A percentile compares a stretch with the other conserved stretches of the same genome.
Conservation (phyloP, 2,329 filamentous ascomycete species). For the Pseudogymnoascus sp. region DNA sequence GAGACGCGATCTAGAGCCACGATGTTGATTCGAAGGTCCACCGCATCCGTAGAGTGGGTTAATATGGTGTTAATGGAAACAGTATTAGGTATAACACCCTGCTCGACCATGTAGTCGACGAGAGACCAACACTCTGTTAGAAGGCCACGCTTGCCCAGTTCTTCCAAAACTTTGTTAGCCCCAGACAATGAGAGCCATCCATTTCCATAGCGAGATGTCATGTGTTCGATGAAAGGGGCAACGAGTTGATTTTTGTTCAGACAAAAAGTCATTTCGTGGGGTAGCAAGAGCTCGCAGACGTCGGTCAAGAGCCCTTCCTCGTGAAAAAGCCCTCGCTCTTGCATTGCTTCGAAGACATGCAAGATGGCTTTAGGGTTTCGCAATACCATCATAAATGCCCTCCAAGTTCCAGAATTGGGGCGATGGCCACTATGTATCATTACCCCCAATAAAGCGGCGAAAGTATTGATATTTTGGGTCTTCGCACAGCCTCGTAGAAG, state of each 20-base stretch:
- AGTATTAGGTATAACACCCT: neutral
- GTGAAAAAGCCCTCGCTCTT: neutral
- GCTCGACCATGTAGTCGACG: conserved; percentile 3
- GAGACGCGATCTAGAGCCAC: neutral
- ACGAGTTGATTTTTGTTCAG: conserved; percentile 4
- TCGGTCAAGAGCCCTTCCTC: conserved; percentile 5
- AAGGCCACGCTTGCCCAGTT: conserved; percentile 1
- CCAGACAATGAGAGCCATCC: neutral
- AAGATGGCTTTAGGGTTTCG: neutral
- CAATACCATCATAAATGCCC: conserved; percentile 3
- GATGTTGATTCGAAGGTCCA: neutral
- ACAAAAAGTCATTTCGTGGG: conserved; percentile 2
- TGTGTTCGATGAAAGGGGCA: neutral
- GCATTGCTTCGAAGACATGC: neutral
- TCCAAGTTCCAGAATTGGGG: conserved; percentile 7
- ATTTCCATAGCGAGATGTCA: neutral
- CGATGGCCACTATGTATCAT: conserved; percentile 3
- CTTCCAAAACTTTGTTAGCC: conserved; percentile 4
- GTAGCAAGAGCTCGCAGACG: neutral
- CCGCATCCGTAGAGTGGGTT: neutral
- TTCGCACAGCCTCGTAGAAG: neutral
- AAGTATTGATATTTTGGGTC: conserved; percentile 4
- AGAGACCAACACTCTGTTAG: neutral
- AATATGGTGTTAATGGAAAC: neutral
- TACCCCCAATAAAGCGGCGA: neutral